Conservation (phyloP, 1,284 basidiomycete genomes). For the Neotropicomus parvogracilis region DNA sequence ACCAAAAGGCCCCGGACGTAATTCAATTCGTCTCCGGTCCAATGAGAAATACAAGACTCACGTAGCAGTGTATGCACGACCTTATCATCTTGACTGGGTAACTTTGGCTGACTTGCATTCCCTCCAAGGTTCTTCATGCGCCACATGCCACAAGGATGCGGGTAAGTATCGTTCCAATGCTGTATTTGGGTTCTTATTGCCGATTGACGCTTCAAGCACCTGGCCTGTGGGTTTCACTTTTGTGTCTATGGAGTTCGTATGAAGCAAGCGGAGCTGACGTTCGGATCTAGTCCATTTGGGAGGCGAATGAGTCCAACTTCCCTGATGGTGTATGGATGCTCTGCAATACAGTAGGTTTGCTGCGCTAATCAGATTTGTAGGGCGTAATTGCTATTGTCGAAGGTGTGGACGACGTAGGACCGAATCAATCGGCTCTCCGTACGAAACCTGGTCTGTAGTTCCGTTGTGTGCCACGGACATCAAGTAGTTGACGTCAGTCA, state of each 20-base stretch:
- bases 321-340: constrained; percentile 39
- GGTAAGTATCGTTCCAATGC: constrained; percentile 39
- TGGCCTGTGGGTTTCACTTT: constrained; percentile 38
- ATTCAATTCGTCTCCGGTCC: constrained; percentile 55
- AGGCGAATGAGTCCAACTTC: constrained; percentile 48
- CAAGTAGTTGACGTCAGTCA: neutral
- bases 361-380: constrained; percentile 27
- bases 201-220: constrained; percentile 34
- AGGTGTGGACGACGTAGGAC: constrained; percentile 35
- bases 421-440: constrained; percentile 42
- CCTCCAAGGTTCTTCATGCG: constrained; percentile 32
- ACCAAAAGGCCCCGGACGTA: constrained; percentile 48
- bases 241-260: neutral
- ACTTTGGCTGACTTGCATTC: neutral
- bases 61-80: constrained; percentile 55
- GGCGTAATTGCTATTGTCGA: constrained; percentile 43
- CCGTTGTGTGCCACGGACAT: neutral
- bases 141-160: constrained; percentile 63
- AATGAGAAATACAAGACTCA: constrained; percentile 50
- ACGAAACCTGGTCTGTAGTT: constrained; percentile 35
- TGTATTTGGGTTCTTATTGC: neutral
- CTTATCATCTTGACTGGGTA: no score
- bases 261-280: constrained; percentile 8
- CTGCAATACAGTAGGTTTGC: neutral
- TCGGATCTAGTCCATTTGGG: constrained; percentile 43